Evolutionary conservation across 768 basidiomycete species (phyloP).

Genomic region (Suillus variegatus): DNA sequence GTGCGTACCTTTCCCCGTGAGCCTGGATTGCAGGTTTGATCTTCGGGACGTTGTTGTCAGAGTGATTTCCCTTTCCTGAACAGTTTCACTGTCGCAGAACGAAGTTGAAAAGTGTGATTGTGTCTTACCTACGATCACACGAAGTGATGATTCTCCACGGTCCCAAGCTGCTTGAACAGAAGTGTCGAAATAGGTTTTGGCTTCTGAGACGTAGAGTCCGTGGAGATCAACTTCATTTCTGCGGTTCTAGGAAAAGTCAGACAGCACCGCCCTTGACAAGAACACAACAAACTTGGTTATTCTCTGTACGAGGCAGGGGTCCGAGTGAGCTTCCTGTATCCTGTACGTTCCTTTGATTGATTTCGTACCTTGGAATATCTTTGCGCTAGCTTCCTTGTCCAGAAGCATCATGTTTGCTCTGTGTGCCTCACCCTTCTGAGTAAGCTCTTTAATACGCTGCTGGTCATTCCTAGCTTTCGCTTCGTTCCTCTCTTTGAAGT

Average conservation of each 20-base stretch:
- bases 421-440: slow-evolving; percentile 75
- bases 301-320: neutral
- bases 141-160: slow-evolving; percentile 57
- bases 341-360: slow-evolving; percentile 17
- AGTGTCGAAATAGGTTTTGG: slow-evolving; percentile 65
- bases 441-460: slow-evolving; percentile 69
- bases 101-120: neutral
- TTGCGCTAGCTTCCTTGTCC: slow-evolving; percentile 75
- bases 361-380: slow-evolving; percentile 74
- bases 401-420: slow-evolving; percentile 68
- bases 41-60: slow-evolving; percentile 68
- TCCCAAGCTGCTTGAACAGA: slow-evolving; percentile 64
- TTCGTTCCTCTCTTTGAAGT: slow-evolving; percentile 63
- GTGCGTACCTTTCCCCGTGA: slow-evolving; percentile 69
- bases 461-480: slow-evolving; percentile 33
- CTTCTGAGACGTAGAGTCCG: slow-evolving; percentile 87
- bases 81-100: neutral
- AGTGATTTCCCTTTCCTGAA: slow-evolving; percentile 81
- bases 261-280: neutral
- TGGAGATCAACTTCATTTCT: slow-evolving; percentile 80
- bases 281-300: slow-evolving; percentile 8
- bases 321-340: neutral
- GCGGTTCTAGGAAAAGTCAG: slow-evolving; percentile 21
- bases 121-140: slow-evolving; percentile 76
- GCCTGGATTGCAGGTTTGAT: slow-evolving; percentile 87